Base-by-base conservation (phyloP, 345 rosid genomes). In the Eucalyptus curtisii region DNA sequence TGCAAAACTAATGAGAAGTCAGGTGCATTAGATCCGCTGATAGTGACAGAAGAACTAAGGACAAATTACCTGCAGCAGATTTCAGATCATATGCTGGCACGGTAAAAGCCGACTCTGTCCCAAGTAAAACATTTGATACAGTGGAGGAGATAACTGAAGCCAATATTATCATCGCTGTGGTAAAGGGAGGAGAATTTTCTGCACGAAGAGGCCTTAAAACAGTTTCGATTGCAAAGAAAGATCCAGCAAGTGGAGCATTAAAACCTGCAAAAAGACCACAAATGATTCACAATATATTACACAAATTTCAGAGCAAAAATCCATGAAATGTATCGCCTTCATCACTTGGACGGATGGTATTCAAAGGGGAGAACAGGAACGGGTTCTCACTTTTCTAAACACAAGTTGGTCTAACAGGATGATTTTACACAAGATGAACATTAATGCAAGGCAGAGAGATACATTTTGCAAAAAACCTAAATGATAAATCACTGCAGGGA, bases 211-310 rank as follows among this genome's bases (percentile, higher is more conserved):
- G 99, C 90, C 99, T 94, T 87, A 98, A 92, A 66, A 98, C 98
- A 24, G 99, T 98, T 92, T 98, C 99, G 40, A 97, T 97, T 31
- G 99, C 99, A 94, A 98, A 97, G 93, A 98, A 97, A 90, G 98
- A 98, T 90, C 99, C 99, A 45, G 99, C 99, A 20, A 98, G 99
- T 48, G 99, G 98, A 86, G 99, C 99, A 95, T 96, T 98, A 91
- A 98, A 98, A 92, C 99, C 99, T 98, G 93, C 59, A 91, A 61
- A 89, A 76, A 81, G 66, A 47, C 59, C 84, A 87, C 8, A 25
- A 40, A 20, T 20, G 45, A 76, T 76, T 76, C 45, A 37, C 47
- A 40, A 40, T 40, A n/a, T 64, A 76, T 11, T 20, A 20, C 84
- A 40, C 84, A 40, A 40, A 20, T 22, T 33, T 76, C 47, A 76